Base-by-base conservation (phyloP, 345 rosid species). In the Populus davidiana region DNA sequence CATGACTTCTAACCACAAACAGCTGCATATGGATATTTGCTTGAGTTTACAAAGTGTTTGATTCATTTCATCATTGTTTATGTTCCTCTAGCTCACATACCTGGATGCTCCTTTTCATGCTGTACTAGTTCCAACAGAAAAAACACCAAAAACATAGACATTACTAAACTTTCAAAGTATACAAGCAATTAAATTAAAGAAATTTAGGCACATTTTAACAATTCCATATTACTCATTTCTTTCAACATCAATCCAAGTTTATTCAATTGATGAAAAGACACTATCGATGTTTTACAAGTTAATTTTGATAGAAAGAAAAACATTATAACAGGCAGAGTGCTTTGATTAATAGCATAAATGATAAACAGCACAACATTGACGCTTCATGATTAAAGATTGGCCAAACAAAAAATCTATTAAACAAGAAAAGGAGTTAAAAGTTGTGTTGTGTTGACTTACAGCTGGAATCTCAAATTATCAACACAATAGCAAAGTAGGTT, bases 101-200 rank as follows among this genome's bases (percentile, higher is more conserved):
- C 16, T 14, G 17, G 50, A 49, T 49, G n/a, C 65, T 33, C 21
- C 54, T 68, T 6, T 50, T 65, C 43, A 17, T 41, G 62, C 23
- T 8, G 14, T 41, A 41, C 39, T 9, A 49, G 50, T 52, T 18
- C 59, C 59, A 49, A 44, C 74, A 29, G 62, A 56, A 67, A 33
- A 31, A 21, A 67, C 39, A 74, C 35, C 52, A 21, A 67, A 49
- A 70, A 35, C 44, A 76, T 75, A 59, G 3, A 67, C 13, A 29
- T 56, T 27, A 18, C 79, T 36, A 76, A 66, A 43, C 50, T 59
- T 64, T 69, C 52, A 31, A 41, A 20, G 69, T 29, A 75, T 7
- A 69, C 8, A 78, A 47, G 79, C n/a, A 17, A 70, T 36, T 17
- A 44, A 6, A 52, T 36, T 17, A 44, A 6, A 52, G 43, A 33